phyloP scores from a whole-genome alignment of 1,284 basidiomycete genomes.

The Cryptococcus sp. region DNA sequence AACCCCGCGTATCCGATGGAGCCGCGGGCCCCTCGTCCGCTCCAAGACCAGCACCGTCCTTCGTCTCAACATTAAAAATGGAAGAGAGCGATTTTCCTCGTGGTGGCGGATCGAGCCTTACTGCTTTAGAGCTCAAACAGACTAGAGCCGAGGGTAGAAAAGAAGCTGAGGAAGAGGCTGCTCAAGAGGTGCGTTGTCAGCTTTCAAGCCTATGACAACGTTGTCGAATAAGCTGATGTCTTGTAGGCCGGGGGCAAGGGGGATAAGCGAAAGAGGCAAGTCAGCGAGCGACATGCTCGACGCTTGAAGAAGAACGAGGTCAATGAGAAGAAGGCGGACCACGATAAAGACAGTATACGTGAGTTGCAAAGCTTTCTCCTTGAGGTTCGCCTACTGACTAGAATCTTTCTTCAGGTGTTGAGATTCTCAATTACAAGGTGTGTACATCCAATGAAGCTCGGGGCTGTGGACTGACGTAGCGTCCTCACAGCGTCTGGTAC shows the following conservation, averaged over 20 bases:
- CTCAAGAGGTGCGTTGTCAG: slow-evolving; percentile 53
- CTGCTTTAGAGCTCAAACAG: slow-evolving; percentile 86
- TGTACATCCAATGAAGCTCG: slow-evolving; percentile 13
- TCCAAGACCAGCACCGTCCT: slow-evolving; percentile 44
- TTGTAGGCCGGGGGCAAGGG: slow-evolving; percentile 49
- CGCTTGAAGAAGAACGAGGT: slow-evolving; percentile 59
- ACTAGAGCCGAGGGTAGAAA: slow-evolving; percentile 78
- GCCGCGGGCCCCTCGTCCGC: slow-evolving; percentile 2
- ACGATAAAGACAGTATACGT: slow-evolving; percentile 51
- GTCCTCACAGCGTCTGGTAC: slow-evolving; percentile 65
- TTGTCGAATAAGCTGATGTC: slow-evolving; percentile 32
- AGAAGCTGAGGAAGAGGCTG: slow-evolving; percentile 78
- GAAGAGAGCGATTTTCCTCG: slow-evolving; percentile 94
- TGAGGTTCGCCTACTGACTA: slow-evolving; percentile 30
- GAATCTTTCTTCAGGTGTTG: slow-evolving; percentile 59
- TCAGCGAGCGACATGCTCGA: slow-evolving; percentile 42
- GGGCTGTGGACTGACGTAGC: neutral
- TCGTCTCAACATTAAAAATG: slow-evolving; percentile 55
- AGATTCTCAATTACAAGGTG: slow-evolving; percentile 94
- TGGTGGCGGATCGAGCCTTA: slow-evolving; percentile 72
- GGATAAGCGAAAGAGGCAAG: slow-evolving; percentile 33
- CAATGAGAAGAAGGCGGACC: slow-evolving; percentile 53
- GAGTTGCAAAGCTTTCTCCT: slow-evolving; percentile 2
- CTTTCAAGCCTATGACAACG: neutral
- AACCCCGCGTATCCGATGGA: slow-evolving; percentile 5